These are phyloP conservation scores for Chrysoporthe deuterocubensis DNA, from an alignment of 2,329 filamentous ascomycete genomes.

Conservation along the genomic window DNA sequence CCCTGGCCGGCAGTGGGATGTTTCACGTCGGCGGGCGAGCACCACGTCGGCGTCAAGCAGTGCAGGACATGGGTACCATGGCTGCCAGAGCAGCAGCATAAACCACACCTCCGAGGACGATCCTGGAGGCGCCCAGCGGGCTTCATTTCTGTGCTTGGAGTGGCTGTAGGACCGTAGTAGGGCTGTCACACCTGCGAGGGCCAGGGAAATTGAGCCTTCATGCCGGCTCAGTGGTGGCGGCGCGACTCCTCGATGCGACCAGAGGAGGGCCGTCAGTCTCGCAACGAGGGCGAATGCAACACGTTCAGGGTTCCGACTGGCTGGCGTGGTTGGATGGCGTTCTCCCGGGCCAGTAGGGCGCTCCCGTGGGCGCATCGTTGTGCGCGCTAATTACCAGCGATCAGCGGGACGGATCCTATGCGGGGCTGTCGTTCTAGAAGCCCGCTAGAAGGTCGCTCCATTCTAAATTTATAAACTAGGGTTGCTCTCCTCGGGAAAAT, in stretches of 20 bases:
- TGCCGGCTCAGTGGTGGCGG: not conserved
- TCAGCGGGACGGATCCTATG: constrained; percentile 1
- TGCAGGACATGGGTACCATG: constrained; percentile 6
- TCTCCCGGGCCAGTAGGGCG: constrained; percentile 1
- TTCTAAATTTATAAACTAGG: constrained; percentile 2
- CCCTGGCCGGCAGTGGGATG: not conserved
- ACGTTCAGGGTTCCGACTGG: not conserved
- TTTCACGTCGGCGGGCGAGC: constrained; percentile 1
- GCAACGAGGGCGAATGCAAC: not conserved
- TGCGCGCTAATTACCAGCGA: not conserved
- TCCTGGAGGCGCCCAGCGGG: not conserved
- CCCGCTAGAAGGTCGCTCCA: not conserved
- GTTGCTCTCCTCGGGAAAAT: not conserved
- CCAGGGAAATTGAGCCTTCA: constrained; percentile 10
- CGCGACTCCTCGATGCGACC: not conserved
- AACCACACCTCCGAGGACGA: not conserved
- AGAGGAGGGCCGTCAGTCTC: not conserved
- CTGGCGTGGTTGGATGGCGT: not conserved
- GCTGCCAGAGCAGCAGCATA: not conserved
- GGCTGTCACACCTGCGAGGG: not conserved
- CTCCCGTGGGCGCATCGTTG: not conserved
- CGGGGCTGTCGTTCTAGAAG: constrained; percentile 10
- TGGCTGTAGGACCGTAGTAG: not conserved
- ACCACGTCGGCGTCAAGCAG: not conserved
- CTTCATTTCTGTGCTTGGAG: not conserved